phyloP scores from a whole-genome alignment of 768 basidiomycete genomes.

The Lactarius sanguifluus region DNA sequence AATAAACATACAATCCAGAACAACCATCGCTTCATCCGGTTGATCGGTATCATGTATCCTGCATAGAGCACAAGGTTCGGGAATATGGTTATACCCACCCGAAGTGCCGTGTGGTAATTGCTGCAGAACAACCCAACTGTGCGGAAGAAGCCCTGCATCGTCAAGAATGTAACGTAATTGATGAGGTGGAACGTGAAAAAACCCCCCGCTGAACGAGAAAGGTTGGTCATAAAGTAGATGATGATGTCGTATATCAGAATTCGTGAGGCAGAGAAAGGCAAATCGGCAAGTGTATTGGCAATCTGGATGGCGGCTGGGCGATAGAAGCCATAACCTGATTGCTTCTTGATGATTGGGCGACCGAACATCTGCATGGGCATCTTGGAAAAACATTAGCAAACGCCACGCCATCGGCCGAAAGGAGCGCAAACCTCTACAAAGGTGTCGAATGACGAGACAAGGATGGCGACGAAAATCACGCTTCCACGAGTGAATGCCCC shows the following conservation, averaged over 20 bases:
- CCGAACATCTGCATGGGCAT: constrained; percentile 81
- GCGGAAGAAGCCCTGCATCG: constrained; percentile 87
- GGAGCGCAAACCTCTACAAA: constrained; percentile 56
- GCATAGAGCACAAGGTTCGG: constrained; percentile 75
- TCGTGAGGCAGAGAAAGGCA: constrained; percentile 66
- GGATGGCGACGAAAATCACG: constrained; percentile 69
- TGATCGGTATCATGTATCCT: constrained; percentile 67
- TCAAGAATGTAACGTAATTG: constrained; percentile 60
- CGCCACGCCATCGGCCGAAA: background rate
- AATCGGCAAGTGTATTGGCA: constrained; percentile 65
- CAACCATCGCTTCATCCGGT: constrained; percentile 77
- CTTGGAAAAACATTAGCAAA: constrained; percentile 43
- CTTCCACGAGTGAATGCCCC: constrained; percentile 89
- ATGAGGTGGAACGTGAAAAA: constrained; percentile 68
- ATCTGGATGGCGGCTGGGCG: constrained; percentile 63
- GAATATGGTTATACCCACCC: constrained; percentile 45
- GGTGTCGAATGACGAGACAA: constrained; percentile 68
- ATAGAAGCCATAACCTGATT: constrained; percentile 65
- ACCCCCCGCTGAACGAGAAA: constrained; percentile 43
- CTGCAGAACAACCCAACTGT: constrained; percentile 59
- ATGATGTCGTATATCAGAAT: constrained; percentile 63
- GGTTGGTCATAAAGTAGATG: constrained; percentile 66
- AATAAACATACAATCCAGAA: constrained; percentile 73
- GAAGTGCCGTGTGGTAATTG: constrained; percentile 55
- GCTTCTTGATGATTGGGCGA: constrained; percentile 72